Base-by-base conservation (phyloP, 331 rosid species). In the Prunus yedoensis region DNA sequence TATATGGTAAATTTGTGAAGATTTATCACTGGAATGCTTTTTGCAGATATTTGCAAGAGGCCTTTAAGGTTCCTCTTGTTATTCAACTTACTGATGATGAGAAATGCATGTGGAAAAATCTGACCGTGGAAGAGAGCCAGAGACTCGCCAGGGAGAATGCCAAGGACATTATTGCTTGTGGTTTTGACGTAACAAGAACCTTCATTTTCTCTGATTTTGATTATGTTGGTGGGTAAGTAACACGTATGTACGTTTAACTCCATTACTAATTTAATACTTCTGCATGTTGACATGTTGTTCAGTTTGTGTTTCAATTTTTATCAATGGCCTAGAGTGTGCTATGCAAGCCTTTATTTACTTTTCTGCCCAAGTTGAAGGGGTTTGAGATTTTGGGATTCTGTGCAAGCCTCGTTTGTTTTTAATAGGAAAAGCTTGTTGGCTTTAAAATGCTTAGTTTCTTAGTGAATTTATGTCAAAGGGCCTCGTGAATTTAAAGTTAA, bases 31-130 rank as follows among this genome's bases (percentile, higher is more conserved):
- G 41, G 15, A 21, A n/a, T 58, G 65, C 6, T 23, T 58, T 79
- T 74, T 77, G 81, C 80, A 94, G 99, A 84, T 94, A 94, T 86
- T 79, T 94, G 97, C 99, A 94, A 84, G 97, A 94, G 51, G 93
- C 87, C n/a, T 94, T 94, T 80, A 94, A 89, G 90, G 97, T 94
- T 85, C 97, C 97, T 70, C 85, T 94, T n/a, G 97, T 94, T 65
- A 89, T 94, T 80, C 97, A 94, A 73, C 93, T 94, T 41, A 94
- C 99, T 30, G 99, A 94, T 15, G 99, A 94, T 66, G 99, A 94
- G 91, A 92, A 94, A 76, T 92, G 91, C 79, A 87, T 92, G 78
- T 94, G 99, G 99, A 92, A 90, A 77, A 84, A 88, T 82, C 88
- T 92, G 25, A 81, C 92, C 0, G 77, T 94, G 11, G 97, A 94